These are phyloP conservation scores for Mortierella sp. DNA, from an alignment of 371 early-diverging fungal species.

Conservation along the genomic window DNA sequence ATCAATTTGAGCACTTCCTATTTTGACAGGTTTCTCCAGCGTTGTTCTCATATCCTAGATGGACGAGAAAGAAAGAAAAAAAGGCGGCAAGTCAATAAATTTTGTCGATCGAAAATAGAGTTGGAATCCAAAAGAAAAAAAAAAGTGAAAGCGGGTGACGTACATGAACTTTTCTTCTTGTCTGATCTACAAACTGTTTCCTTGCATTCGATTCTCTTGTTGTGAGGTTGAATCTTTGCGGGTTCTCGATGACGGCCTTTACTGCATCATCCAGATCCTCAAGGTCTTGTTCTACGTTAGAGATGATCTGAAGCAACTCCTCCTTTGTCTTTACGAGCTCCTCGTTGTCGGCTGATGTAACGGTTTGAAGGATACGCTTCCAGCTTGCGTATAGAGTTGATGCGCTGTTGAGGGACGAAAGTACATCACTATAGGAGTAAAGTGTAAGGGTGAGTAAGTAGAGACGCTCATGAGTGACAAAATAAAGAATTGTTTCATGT, in stretches of 20 bases:
- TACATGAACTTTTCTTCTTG: constrained; percentile 60
- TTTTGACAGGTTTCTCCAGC: constrained; percentile 42
- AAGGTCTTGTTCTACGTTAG: constrained; percentile 68
- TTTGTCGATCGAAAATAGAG: no score
- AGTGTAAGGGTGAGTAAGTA: background rate
- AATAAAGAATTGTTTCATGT: background rate
- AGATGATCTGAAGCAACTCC: constrained; percentile 62
- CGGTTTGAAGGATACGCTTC: constrained; percentile 74
- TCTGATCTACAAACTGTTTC: constrained; percentile 62
- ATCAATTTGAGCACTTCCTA: constrained; percentile 43
- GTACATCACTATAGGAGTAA: constrained; percentile 62
- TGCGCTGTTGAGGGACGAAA: constrained; percentile 63
- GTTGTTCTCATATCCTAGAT: constrained; percentile 33
- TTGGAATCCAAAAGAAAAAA: background rate
- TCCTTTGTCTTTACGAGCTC: constrained; percentile 74
- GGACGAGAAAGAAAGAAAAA: constrained; percentile 3
- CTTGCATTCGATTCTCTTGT: constrained; percentile 61
- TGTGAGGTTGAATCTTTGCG: constrained; percentile 65
- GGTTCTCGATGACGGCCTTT: constrained; percentile 63
- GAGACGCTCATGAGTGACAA: background rate
- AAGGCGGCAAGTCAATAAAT: background rate
- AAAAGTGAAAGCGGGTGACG: constrained; percentile 28
- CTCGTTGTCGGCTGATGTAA: constrained; percentile 72
- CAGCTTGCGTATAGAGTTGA: constrained; percentile 67
- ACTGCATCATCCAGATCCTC: constrained; percentile 72